These are phyloP conservation scores for Leccinum pachyderme DNA, from an alignment of 1,284 basidiomycete genomes.

Conservation along the genomic window DNA sequence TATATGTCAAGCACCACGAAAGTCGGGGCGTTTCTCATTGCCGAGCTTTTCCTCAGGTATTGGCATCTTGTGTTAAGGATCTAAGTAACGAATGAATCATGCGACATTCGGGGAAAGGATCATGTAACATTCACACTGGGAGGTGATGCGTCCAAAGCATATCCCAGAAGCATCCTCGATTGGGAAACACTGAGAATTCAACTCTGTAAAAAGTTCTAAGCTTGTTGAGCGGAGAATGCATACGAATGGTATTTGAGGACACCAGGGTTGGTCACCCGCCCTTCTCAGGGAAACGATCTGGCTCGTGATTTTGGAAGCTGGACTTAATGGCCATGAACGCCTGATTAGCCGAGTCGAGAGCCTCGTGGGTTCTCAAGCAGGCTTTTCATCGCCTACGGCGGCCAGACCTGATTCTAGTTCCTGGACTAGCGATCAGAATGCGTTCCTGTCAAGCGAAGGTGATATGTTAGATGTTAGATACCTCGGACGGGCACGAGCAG, in stretches of 20 bases:
- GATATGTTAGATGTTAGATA: not conserved
- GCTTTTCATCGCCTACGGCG: slow-evolving; percentile 7
- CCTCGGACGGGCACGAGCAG: not conserved
- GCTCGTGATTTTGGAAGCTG: slow-evolving; percentile 20
- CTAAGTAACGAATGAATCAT: not conserved
- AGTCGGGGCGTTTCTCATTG: slow-evolving; percentile 9
- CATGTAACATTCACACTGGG: not conserved
- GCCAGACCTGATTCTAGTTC: slow-evolving; percentile 5
- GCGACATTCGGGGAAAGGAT: slow-evolving; percentile 1
- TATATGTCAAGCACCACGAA: not conserved
- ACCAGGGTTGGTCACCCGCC: not conserved
- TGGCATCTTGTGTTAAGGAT: not conserved
- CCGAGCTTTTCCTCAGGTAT: slow-evolving; percentile 2
- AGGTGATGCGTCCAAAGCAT: not conserved
- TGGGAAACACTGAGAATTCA: not conserved
- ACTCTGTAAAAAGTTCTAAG: not conserved
- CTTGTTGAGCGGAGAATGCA: not conserved
- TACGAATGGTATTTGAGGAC: not conserved
- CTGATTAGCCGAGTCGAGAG: not conserved
- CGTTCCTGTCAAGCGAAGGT: not conserved
- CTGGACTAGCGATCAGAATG: not conserved
- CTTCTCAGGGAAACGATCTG: slow-evolving; percentile 3
- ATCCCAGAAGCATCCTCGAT: not conserved
- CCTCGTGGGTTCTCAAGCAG: slow-evolving; percentile 8
- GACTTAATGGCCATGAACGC: not conserved